Percentiles rank a stretch among this genome's conserved stretches.
Conservation (phyloP, 805 yeast species). For the Ascoidea asiatica region DNA sequence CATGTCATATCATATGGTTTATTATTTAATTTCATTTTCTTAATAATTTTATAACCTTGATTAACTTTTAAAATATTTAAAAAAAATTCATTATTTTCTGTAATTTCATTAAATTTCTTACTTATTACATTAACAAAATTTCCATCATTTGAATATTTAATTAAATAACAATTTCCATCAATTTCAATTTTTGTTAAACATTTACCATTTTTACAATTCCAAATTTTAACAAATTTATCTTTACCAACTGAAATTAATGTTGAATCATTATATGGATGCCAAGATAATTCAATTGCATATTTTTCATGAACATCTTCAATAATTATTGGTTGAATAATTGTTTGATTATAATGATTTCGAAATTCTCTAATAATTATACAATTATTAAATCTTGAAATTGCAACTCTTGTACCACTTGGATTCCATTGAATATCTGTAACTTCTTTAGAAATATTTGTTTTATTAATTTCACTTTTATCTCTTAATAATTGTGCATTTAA, state of each 20-base stretch:
- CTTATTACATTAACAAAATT: constrained; percentile 2
- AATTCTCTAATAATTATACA: neutral
- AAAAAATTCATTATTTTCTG: neutral
- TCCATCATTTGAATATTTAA: constrained; percentile 3
- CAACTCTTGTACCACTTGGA: constrained; percentile 2
- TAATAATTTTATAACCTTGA: constrained; percentile 1
- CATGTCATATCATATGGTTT: constrained; percentile 1
- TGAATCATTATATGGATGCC: constrained; percentile 4
- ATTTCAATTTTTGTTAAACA: neutral
- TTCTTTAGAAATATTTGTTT: too few species aligned
- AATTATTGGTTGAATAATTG: neutral
- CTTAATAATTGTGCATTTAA: too few species aligned
- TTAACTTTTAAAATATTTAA: constrained; percentile 1
- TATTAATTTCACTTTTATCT: neutral
- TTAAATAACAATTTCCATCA: constrained; percentile 2
- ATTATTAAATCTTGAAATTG: constrained; percentile 1
- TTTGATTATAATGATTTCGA: neutral
- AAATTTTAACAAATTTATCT: constrained; percentile 2
- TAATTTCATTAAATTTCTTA: constrained; percentile 1
- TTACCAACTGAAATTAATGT: constrained; percentile 4
- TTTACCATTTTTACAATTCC: constrained; percentile 2
- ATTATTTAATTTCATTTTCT: neutral
- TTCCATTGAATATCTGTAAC: constrained; percentile 5
- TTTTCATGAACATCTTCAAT: neutral
- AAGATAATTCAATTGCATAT: neutral